Evolutionary conservation across 139 green algal species (phyloP), one percentile per base, ranked within the genome.

Genomic region (Chlamydomonas sphaeroides): DNA sequence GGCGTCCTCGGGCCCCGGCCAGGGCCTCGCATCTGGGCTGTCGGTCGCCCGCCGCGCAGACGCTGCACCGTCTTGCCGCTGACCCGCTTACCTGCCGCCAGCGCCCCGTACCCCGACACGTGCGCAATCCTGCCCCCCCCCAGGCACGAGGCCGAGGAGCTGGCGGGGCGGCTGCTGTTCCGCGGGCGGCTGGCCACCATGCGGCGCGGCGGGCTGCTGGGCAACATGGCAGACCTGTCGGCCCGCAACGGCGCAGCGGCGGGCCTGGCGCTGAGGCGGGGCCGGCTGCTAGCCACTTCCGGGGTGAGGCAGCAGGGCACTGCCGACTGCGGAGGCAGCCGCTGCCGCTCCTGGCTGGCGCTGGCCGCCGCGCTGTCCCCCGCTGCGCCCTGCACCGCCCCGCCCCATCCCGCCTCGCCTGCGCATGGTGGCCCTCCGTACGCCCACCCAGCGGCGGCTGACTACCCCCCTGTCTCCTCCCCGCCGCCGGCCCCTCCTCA

Each of bases 131-230:
- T 23, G 25, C 23, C 23, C n/a, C 53, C 41, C 30, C 49, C 38
- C 78, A 91, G 88, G 81, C 74, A 65, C 23, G 41, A 66, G 32
- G 85, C 85, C 0, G 87, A 89, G 65, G 79, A 65, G 26, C 62
- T 14, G 32, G 85, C 61, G 17, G 82, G 61, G 14, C 63, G 72
- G 3, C 45, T 79, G 30, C 70, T 93, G 79, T 94, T 90, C 70
- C 87, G 91, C 56, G 88, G 87, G 49, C 88, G 82, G 10, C 89
- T 95, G 71, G 90, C 68, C 73, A 90, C 87, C 15, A 67, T 57
- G 30, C 42, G 67, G 14, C 30, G 61, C 7, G 88, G 85, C 26
- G 84, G 86, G 1, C 28, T 72, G 0, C 78, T 86, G 11, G 32
- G 10, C 57, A 90, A 89, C 65, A 45, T 70, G 2, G 68, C 89